Percentiles rank a stretch among this genome's conserved stretches.
These are phyloP conservation scores for Astragalus membranaceus DNA, from an alignment of 306 rosid species.

Conservation along the genomic window DNA sequence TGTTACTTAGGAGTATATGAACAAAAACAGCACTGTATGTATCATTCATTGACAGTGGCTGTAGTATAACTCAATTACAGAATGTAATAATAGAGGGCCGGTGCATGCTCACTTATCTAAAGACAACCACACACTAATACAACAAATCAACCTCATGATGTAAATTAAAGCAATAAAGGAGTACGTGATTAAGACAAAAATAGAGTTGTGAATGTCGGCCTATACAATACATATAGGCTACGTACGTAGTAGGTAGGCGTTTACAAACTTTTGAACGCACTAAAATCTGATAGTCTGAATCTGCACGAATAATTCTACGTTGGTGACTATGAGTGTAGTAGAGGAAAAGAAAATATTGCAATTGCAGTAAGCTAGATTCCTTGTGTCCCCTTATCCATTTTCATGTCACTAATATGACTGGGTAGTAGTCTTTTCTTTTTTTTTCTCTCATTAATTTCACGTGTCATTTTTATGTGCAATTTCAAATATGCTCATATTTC, in stretches of 20 bases:
- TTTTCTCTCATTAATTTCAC: not conserved
- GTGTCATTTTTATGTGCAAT: not conserved
- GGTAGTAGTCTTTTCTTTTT: not conserved
- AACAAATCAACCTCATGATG: not conserved
- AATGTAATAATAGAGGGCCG: not conserved
- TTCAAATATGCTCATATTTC: not conserved
- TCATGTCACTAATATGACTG: not conserved
- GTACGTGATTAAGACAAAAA: not conserved
- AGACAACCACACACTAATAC: not conserved
- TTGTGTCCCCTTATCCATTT: not conserved
- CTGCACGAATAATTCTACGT: not conserved
- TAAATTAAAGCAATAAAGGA: not conserved
- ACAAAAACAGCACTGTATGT: not conserved
- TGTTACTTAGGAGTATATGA: not conserved
- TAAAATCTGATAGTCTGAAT: not conserved
- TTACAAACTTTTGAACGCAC: not conserved
- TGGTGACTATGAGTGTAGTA: not conserved
- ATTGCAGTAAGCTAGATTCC: constrained; percentile 11
- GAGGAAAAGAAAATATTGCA: not conserved
- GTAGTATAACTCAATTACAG: not conserved
- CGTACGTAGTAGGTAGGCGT: not conserved
- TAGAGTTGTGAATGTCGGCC: not conserved
- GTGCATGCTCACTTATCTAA: not conserved
- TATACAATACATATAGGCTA: not conserved
- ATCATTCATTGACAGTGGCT: not conserved